Evolutionary conservation across 2,329 filamentous ascomycete genomes (phyloP).

Genomic region (Iodosphaeria phyllophila): DNA sequence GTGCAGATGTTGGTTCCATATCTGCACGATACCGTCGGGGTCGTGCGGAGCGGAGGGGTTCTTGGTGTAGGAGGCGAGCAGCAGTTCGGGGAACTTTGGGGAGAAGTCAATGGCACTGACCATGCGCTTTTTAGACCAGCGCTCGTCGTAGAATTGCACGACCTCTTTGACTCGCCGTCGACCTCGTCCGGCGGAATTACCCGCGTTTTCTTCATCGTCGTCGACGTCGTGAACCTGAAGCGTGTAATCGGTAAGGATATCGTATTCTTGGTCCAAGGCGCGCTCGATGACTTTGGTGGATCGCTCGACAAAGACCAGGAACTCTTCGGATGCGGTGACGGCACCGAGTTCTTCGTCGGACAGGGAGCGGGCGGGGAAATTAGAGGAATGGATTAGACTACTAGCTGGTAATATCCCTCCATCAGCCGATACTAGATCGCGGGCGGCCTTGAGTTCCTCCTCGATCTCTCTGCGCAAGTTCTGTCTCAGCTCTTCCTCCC

Average conservation of each 20-base stretch:
- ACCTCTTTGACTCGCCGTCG: slow-evolving; percentile 68
- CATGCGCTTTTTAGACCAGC: slow-evolving; percentile 96
- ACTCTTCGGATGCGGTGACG: slow-evolving; percentile 81
- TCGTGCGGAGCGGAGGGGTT: slow-evolving; percentile 90
- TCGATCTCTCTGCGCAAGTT: slow-evolving; percentile 80
- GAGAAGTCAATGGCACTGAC: slow-evolving; percentile 92
- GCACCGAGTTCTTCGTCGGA: slow-evolving; percentile 75
- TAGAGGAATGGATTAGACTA: slow-evolving; percentile 22
- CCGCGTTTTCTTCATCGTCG: slow-evolving; percentile 65
- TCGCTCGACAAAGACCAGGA: slow-evolving; percentile 84
- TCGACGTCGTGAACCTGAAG: slow-evolving; percentile 57
- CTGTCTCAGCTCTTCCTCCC: slow-evolving; percentile 76
- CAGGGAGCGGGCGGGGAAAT: slow-evolving; percentile 64
- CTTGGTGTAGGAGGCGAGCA: slow-evolving; percentile 92
- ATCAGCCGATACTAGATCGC: slow-evolving; percentile 37
- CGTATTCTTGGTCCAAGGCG: slow-evolving; percentile 87
- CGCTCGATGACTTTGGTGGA: slow-evolving; percentile 96
- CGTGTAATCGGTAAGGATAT: slow-evolving; percentile 88
- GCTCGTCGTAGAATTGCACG: slow-evolving; percentile 82
- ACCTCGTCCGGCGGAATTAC: slow-evolving; percentile 51
- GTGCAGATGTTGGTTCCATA: slow-evolving; percentile 94
- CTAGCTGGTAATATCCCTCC: slow-evolving; percentile 25
- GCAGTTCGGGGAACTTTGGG: slow-evolving; percentile 80
- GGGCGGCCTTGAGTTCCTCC: slow-evolving; percentile 65
- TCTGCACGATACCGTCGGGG: slow-evolving; percentile 79